Percentiles rank a stretch among this genome's conserved stretches.
Evolutionary conservation across 306 rosid species (phyloP).

Genomic region (Morella rubra): DNA sequence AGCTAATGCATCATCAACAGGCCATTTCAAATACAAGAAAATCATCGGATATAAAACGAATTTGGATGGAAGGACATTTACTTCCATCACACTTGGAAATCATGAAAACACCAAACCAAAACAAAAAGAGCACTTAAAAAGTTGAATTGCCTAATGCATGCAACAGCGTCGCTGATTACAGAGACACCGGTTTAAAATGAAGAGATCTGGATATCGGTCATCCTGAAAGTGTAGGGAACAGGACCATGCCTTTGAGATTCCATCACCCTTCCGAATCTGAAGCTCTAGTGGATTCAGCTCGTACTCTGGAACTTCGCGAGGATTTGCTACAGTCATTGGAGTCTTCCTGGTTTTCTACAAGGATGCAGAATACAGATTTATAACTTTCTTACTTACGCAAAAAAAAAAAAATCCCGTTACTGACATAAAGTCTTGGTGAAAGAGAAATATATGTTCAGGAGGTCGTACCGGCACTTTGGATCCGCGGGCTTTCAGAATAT

Average conservation of each 20-base stretch:
- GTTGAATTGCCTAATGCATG: background rate
- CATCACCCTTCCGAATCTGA: slow-evolving; percentile 91
- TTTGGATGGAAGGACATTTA: background rate
- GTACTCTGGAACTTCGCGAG: slow-evolving; percentile 98
- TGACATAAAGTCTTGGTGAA: background rate
- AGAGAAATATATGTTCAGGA: too few relatives aligned
- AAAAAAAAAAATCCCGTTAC: too few relatives aligned
- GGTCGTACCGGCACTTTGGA: slow-evolving; percentile 82
- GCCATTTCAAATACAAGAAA: too few relatives aligned
- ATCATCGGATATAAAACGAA: too few relatives aligned
- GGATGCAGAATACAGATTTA: slow-evolving; percentile 22
- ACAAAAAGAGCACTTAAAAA: background rate
- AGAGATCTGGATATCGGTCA: too few relatives aligned
- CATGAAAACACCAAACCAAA: background rate
- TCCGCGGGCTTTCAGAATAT: slow-evolving; percentile 84
- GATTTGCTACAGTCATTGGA: slow-evolving; percentile 96
- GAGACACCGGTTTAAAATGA: too few relatives aligned
- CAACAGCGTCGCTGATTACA: too few relatives aligned
- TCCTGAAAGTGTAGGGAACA: background rate
- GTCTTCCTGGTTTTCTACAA: slow-evolving; percentile 84
- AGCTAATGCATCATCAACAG: background rate
- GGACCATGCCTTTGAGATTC: slow-evolving; percentile 66
- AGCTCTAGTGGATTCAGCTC: slow-evolving; percentile 98
- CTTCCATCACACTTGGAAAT: background rate
- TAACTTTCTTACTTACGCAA: slow-evolving; percentile 1